These are phyloP conservation scores for Tuber microsphaerosporum DNA, from an alignment of 495 filamentous ascomycete genomes.

Conservation along the genomic window DNA sequence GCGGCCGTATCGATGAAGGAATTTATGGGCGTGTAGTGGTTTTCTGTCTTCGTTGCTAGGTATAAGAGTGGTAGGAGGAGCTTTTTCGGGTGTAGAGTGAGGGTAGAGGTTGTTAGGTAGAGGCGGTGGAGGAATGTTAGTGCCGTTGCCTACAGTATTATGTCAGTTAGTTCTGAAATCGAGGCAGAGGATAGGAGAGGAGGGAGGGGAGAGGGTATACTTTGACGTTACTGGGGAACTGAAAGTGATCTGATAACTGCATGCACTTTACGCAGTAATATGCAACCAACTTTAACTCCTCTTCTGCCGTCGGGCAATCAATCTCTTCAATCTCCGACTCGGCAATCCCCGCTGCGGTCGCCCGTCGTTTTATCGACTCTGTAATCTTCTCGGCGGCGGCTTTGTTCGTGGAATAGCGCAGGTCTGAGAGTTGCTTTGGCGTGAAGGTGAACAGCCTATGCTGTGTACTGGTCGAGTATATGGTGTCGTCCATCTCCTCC, in stretches of 20 bases:
- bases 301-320: conserved; percentile 55
- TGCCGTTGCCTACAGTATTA: conserved; percentile 61
- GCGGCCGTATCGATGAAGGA: conserved; percentile 56
- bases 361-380: conserved; percentile 50
- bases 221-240: conserved; percentile 71
- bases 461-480: conserved; percentile 87
- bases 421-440: conserved; percentile 56
- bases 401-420: conserved; percentile 68
- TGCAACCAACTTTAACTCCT: conserved; percentile 73
- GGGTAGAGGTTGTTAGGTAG: conserved; percentile 85
- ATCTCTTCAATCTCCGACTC: conserved; percentile 48
- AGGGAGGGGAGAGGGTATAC: conserved; percentile 44
- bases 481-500: conserved; percentile 62
- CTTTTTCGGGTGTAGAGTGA: conserved; percentile 85
- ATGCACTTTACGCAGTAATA: conserved; percentile 70
- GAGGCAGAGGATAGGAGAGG: conserved; percentile 1
- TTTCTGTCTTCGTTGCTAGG: conserved; percentile 86
- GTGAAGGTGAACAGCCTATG: conserved; percentile 92
- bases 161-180: neutral
- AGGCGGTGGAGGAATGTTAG: conserved; percentile 88
- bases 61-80: conserved; percentile 83
- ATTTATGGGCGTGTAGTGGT: conserved; percentile 63
- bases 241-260: conserved; percentile 66
- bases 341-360: conserved; percentile 8
- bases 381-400: conserved; percentile 65